A percentile compares a stretch with the other conserved stretches of the same genome.
These are phyloP conservation scores for Amanita pallidorosea DNA, from an alignment of 768 basidiomycete genomes.

Conservation along the genomic window DNA sequence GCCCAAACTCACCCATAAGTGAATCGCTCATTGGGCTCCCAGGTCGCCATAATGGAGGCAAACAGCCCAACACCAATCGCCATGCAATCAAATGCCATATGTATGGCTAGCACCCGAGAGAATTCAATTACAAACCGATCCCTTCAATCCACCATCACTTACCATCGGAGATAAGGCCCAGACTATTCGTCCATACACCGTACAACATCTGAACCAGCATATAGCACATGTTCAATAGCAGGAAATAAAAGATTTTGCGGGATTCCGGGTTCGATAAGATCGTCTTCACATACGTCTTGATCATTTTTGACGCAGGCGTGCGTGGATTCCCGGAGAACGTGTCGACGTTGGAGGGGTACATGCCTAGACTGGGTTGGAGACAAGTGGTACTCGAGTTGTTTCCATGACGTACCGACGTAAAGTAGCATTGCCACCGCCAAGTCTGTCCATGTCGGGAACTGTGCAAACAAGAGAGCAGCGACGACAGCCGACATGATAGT, in stretches of 20 bases:
- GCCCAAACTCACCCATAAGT: constrained; percentile 75
- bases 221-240: constrained; percentile 87
- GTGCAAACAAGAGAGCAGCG: constrained; percentile 56
- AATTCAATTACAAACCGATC: constrained; percentile 3
- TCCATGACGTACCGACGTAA: constrained; percentile 42
- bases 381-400: not conserved
- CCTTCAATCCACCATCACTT: constrained; percentile 5
- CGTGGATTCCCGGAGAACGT: constrained; percentile 30
- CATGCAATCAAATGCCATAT: constrained; percentile 99
- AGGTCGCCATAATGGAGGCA: constrained; percentile 96
- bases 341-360: constrained; percentile 38
- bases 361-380: constrained; percentile 24
- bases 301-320: constrained; percentile 42
- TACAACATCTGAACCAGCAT: constrained; percentile 98
- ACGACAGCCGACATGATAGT: constrained; percentile 38
- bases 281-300: constrained; percentile 73
- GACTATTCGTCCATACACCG: constrained; percentile 94
- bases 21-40: constrained; percentile 90
- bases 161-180: constrained; percentile 97
- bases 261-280: constrained; percentile 89
- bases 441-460: constrained; percentile 49
- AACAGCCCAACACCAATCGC: constrained; percentile 92
- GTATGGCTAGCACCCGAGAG: constrained; percentile 58
- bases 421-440: constrained; percentile 44
- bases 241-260: constrained; percentile 93